Evolutionary conservation across 768 basidiomycete genomes (phyloP).

Genomic region (Hericium alpestre): DNA sequence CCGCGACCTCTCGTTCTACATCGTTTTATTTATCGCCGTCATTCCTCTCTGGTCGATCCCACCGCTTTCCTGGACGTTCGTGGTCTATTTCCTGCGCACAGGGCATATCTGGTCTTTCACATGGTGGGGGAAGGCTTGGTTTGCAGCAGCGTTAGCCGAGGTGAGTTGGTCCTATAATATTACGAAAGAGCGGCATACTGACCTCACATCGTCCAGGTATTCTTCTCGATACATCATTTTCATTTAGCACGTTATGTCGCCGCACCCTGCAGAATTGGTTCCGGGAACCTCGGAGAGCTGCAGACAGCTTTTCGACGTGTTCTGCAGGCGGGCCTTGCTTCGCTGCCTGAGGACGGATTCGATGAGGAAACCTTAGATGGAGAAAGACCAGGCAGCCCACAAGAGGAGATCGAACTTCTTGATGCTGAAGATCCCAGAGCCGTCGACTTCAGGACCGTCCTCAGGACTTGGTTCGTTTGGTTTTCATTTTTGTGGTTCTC

Average conservation of each 20-base stretch:
- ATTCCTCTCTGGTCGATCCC: conserved; percentile 54
- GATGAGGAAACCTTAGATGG: conserved; percentile 44
- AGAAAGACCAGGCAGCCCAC: conserved; percentile 49
- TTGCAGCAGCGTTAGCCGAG: conserved; percentile 48
- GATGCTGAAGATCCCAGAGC: conserved; percentile 58
- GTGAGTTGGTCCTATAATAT: conserved; percentile 22
- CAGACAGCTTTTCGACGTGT: conserved; percentile 50
- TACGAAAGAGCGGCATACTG: not conserved
- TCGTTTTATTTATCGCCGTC: conserved; percentile 45
- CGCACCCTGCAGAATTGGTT: conserved; percentile 31
- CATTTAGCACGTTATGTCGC: conserved; percentile 39
- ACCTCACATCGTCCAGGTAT: conserved; percentile 30
- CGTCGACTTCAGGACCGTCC: conserved; percentile 56
- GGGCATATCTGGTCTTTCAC: conserved; percentile 32
- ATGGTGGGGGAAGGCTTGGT: conserved; percentile 28
- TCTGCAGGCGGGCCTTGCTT: conserved; percentile 53
- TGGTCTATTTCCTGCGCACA: conserved; percentile 34
- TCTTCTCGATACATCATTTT: conserved; percentile 60
- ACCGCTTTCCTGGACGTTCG: conserved; percentile 58
- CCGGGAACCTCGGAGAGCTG: conserved; percentile 45
- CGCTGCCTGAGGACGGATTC: conserved; percentile 38
- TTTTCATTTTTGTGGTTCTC: not conserved
- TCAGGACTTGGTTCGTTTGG: conserved; percentile 41
- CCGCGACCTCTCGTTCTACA: conserved; percentile 43
- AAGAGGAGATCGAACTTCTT: conserved; percentile 47